phyloP scores from a whole-genome alignment of 2,329 filamentous ascomycete genomes.

The Alternaria sp. region DNA sequence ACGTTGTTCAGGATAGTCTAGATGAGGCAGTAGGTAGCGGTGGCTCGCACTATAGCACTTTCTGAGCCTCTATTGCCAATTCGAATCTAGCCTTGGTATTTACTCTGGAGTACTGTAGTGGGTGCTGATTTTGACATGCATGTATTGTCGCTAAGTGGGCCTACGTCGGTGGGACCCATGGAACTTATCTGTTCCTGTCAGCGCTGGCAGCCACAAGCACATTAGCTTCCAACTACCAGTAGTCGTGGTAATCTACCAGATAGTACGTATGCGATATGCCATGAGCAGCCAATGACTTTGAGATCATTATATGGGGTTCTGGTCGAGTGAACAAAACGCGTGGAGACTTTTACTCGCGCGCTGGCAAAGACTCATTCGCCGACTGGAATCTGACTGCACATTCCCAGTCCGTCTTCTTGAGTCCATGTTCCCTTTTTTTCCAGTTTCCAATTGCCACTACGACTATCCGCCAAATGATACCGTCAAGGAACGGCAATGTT shows the following conservation, averaged over 20 bases:
- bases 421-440: background rate
- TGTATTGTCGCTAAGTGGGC: background rate
- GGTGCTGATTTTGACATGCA: background rate
- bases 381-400: no score
- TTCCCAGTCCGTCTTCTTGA: accelerated
- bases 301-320: background rate
- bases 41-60: no score
- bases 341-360: background rate
- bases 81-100: background rate
- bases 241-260: background rate
- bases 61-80: no score
- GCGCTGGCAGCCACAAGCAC: background rate
- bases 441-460: background rate
- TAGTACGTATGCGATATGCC: background rate
- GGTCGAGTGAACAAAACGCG: background rate
- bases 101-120: background rate
- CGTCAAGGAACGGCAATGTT: background rate
- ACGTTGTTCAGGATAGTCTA: no score
- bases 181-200: no score
- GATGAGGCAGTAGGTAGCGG: no score
- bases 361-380: background rate
- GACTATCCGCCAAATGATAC: background rate
- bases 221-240: background rate
- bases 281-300: background rate
- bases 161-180: background rate